Evolutionary conservation across 805 yeast genomes (phyloP).

Genomic region (Metschnikowia hibisci): DNA sequence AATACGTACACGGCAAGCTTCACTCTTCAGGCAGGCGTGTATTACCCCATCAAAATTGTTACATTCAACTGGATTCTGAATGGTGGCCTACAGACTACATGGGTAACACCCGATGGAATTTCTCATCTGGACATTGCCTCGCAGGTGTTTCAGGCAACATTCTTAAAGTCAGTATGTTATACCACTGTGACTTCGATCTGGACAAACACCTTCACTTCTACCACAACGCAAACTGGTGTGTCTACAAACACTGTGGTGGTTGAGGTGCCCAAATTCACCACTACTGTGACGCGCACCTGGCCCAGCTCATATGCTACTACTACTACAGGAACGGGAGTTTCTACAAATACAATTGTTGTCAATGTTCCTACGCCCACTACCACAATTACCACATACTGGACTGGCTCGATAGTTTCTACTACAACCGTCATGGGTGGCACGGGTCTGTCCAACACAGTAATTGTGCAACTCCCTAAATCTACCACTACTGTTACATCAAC

Average conservation of each 20-base stretch:
- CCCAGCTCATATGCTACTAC: conserved; percentile 2
- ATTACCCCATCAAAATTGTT: conserved; percentile 16
- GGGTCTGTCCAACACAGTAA: conserved; percentile 13
- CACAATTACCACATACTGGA: conserved; percentile 12
- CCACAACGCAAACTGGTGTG: conserved; percentile 5
- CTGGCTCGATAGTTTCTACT: conserved; percentile 7
- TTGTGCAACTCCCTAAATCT: conserved; percentile 11
- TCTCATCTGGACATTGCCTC: conserved; percentile 8
- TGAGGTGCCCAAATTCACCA: conserved; percentile 8
- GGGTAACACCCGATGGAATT: conserved; percentile 6
- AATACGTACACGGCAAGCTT: conserved; percentile 10
- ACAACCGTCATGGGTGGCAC: conserved; percentile 15
- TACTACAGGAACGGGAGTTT: conserved; percentile 6
- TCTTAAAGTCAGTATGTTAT: conserved; percentile 6
- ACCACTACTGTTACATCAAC: conserved; percentile 8
- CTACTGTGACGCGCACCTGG: conserved; percentile 9
- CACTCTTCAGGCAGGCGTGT: conserved; percentile 8
- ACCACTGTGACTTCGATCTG: conserved; percentile 7
- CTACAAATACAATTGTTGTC: conserved; percentile 8
- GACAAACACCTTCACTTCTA: conserved; percentile 6
- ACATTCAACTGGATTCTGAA: conserved; percentile 16
- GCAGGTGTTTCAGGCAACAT: conserved; percentile 9
- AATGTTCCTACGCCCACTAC: conserved; percentile 10
- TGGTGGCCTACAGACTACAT: conserved; percentile 10
- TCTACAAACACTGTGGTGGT: conserved; percentile 21